These are phyloP conservation scores for Dictyophora rubrovolvata DNA, from an alignment of 768 basidiomycete species.

Conservation along the genomic window DNA sequence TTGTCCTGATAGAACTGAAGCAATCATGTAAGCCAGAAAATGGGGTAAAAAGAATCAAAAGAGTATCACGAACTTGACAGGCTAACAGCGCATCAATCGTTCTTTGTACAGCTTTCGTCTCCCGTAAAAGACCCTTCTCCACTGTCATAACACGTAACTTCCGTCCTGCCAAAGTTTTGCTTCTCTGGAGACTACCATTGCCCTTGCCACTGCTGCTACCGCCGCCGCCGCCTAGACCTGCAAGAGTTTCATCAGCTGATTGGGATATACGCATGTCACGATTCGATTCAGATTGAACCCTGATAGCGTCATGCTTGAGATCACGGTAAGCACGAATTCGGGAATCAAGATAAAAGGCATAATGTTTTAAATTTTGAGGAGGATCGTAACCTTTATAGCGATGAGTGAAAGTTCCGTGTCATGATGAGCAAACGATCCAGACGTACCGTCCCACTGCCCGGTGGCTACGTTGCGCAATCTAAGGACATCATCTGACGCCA, in stretches of 20 bases:
- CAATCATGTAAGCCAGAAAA: background rate
- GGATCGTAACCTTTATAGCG: conserved; percentile 59
- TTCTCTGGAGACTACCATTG: conserved; percentile 29
- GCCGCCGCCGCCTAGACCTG: conserved; percentile 11
- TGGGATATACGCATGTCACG: conserved; percentile 66
- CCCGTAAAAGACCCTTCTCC: conserved; percentile 88
- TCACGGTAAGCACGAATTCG: conserved; percentile 83
- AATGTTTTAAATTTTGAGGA: conserved; percentile 78
- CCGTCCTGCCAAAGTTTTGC: conserved; percentile 71
- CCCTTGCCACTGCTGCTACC: conserved; percentile 20
- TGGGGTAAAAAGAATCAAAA: background rate
- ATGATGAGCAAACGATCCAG: background rate
- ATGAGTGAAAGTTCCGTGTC: background rate
- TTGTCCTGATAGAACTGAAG: conserved; percentile 87
- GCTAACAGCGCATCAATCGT: conserved; percentile 84
- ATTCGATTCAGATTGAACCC: conserved; percentile 89
- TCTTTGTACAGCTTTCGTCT: conserved; percentile 82
- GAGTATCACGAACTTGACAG: conserved; percentile 57
- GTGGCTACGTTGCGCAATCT: conserved; percentile 71
- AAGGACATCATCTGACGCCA: conserved; percentile 75
- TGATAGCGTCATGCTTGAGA: conserved; percentile 87
- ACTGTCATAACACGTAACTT: conserved; percentile 88
- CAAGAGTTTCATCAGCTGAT: conserved; percentile 42
- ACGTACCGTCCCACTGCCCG: conserved; percentile 80
- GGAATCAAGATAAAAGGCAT: conserved; percentile 80